These are phyloP conservation scores for Glycyrrhiza uralensis DNA, from an alignment of 306 rosid genomes.

Conservation along the genomic window DNA sequence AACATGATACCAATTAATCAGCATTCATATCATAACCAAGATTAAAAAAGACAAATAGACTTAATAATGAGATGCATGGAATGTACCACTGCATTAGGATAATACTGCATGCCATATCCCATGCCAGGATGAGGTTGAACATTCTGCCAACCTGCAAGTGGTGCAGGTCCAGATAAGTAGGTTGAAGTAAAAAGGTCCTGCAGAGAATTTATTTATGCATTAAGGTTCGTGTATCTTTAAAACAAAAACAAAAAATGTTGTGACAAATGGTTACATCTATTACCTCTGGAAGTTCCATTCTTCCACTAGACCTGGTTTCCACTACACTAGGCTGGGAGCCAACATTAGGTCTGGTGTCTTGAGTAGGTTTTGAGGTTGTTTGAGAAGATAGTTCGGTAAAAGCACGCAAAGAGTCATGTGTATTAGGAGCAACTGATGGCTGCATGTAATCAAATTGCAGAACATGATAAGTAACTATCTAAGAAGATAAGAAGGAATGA, in stretches of 20 bases:
- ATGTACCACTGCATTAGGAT: conserved; percentile 49
- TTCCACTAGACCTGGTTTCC: conserved; percentile 40
- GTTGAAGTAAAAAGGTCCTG: conserved; percentile 73
- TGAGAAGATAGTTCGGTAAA: conserved; percentile 32
- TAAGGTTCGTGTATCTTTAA: not conserved
- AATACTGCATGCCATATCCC: conserved; percentile 62
- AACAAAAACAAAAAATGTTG: not conserved
- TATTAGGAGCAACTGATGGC: conserved; percentile 31
- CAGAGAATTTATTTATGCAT: conserved; percentile 27
- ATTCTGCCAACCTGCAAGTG: conserved; percentile 53
- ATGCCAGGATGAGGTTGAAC: conserved; percentile 46
- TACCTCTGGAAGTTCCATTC: conserved; percentile 79
- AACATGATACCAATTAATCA: conserved; percentile 24
- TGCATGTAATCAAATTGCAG: conserved; percentile 22
- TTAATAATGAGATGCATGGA: not conserved
- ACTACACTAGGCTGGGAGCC: conserved; percentile 25
- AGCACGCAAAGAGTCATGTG: conserved; percentile 33
- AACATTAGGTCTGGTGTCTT: conserved; percentile 27
- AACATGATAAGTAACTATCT: conserved; percentile 10
- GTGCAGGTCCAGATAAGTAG: conserved; percentile 43
- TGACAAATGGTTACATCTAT: not conserved
- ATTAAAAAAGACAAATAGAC: not conserved
- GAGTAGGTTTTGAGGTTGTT: conserved; percentile 39
- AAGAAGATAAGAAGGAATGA: not conserved
- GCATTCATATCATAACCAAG: not conserved